Evolutionary conservation across 441 rosid species (phyloP).

Genomic region (California macrophylla): DNA sequence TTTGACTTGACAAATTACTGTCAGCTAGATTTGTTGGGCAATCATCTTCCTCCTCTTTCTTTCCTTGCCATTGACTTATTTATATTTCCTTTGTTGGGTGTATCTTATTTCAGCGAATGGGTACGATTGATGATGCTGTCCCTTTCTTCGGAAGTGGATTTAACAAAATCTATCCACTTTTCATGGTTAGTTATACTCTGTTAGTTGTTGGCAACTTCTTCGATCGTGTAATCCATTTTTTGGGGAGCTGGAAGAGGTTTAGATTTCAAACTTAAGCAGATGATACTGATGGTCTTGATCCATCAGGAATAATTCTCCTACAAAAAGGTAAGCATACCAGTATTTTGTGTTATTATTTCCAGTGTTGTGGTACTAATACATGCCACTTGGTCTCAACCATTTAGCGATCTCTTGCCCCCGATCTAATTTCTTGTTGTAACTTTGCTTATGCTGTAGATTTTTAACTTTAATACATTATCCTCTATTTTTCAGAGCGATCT

Average conservation of each 20-base stretch:
- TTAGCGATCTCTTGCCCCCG: neutral
- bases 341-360: conserved; percentile 5
- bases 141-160: conserved; percentile 72
- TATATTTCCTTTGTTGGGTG: conserved; percentile 6
- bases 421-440: neutral
- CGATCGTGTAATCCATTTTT: conserved; percentile 70
- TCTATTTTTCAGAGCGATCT: conserved; percentile 46
- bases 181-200: conserved; percentile 88
- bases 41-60: neutral
- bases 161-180: conserved; percentile 88
- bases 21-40: neutral
- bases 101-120: conserved; percentile 68
- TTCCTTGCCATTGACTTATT: conserved; percentile 5
- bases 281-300: conserved; percentile 84
- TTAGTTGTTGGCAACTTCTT: conserved; percentile 92
- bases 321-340: conserved; percentile 49
- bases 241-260: conserved; percentile 91
- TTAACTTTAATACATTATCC: neutral
- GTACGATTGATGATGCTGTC: conserved; percentile 71
- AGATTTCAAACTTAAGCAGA: conserved; percentile 73
- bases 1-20: neutral
- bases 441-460: conserved; percentile 2
- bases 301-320: conserved; percentile 79
- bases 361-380: neutral
- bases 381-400: neutral